Conservation (phyloP, 2,329 filamentous ascomycete genomes). For the Chrysoporthe cubensis region DNA sequence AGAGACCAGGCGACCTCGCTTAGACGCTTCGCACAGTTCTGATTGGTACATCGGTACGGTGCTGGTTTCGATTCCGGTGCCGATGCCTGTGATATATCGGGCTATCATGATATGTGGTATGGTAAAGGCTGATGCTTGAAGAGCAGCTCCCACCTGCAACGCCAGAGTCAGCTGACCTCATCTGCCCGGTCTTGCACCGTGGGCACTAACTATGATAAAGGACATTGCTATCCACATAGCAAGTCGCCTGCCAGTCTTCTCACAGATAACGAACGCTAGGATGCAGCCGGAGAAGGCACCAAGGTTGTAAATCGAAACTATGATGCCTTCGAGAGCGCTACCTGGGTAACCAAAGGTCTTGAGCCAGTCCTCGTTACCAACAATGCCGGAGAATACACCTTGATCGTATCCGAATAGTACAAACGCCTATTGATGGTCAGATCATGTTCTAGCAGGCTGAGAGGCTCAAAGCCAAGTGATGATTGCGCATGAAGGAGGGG, state of each 20-base stretch:
- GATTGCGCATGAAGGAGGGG: neutral
- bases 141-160: slow-evolving; percentile 32
- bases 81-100: slow-evolving; percentile 40
- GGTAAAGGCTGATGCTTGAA: slow-evolving; percentile 39
- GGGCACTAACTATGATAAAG: slow-evolving; percentile 33
- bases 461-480: neutral
- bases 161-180: neutral
- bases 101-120: slow-evolving; percentile 47
- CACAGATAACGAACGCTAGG: slow-evolving; percentile 30
- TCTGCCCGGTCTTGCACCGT: neutral
- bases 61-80: slow-evolving; percentile 37
- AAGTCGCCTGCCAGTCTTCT: slow-evolving; percentile 31
- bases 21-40: slow-evolving; percentile 48
- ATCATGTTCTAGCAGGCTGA: neutral
- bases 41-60: slow-evolving; percentile 48
- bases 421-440: slow-evolving; percentile 30
- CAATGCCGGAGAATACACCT: slow-evolving; percentile 52
- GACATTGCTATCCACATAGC: slow-evolving; percentile 35
- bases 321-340: slow-evolving; percentile 44
- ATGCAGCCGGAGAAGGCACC: slow-evolving; percentile 45
- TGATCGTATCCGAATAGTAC: slow-evolving; percentile 51
- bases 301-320: slow-evolving; percentile 37
- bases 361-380: slow-evolving; percentile 50
- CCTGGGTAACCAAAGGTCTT: slow-evolving; percentile 42
- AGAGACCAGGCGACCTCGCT: slow-evolving; percentile 47